Evolutionary conservation across 805 yeast genomes (phyloP), one percentile per base, ranked within the genome.

Genomic region (Barnettozyma populi): DNA sequence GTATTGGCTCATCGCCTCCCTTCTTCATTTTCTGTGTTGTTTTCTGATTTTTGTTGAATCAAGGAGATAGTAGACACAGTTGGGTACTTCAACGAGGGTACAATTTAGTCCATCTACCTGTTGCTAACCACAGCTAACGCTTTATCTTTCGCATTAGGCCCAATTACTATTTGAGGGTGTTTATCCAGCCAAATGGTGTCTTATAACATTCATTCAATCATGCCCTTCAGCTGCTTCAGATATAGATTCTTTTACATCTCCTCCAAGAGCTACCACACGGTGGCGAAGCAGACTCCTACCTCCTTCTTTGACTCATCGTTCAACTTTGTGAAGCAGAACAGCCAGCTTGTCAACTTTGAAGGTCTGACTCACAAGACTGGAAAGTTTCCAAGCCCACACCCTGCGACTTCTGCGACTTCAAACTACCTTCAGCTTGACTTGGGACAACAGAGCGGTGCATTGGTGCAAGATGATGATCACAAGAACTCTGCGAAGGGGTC

Each of bases 221-320:
- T 70, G 70, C 71, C 69, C 11, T 71, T 71, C 62, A 69, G 65
- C 59, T 66, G 69, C 44, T 64, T 70, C 58, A 70, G 68, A 54
- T 61, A 62, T 52, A 69, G 70, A 52, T 69, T 66, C 53, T 58
- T 69, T 40, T 62, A 61, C 43, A 27, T 42, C 35, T 49, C 61
- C 29, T 61, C 71, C 23, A 68, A 69, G 56, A 59, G 70, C 38
- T 66, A 64, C 49, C 69, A 64, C 50, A 57, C 68, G 16, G 60
- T 64, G n/a, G 62, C 63, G 1, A 60, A 66, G 39, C 64, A 64
- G 45, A 50, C 66, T 34, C 47, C 63, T 37, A 48, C 67, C 2
- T 57, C 70, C 7, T 70, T 70, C 51, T 70, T 70, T 44, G 73
- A 69, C 46, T 68, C 70, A 24, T 60, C 73, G n/a, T 69, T 67